Conservation (phyloP, 306 rosid species). For the Gastrolobium bilobum region DNA sequence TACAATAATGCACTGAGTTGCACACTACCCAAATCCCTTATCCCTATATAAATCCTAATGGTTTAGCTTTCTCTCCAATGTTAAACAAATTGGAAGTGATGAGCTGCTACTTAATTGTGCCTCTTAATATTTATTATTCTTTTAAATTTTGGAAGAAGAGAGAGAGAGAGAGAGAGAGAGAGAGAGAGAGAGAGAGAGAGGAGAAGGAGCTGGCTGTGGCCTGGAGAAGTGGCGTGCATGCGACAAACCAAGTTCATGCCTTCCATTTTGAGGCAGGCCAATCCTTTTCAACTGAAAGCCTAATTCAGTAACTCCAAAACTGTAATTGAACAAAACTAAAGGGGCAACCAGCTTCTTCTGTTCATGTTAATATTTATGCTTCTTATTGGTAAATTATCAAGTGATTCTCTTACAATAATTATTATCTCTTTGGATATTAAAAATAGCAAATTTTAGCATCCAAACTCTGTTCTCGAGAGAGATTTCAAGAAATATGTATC, state of each 20-base stretch:
- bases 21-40: too few relatives aligned
- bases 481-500: neutral
- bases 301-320: neutral
- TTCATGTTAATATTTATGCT: slow-evolving; percentile 7
- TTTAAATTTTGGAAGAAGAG: neutral
- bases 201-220: neutral
- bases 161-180: neutral
- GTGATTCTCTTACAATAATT: neutral
- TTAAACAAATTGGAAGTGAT: neutral
- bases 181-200: neutral
- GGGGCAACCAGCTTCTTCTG: neutral
- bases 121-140: neutral
- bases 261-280: slow-evolving; percentile 33
- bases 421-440: neutral
- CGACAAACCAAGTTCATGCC: neutral
- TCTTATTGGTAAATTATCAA: neutral
- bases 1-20: too few relatives aligned
- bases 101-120: too few relatives aligned
- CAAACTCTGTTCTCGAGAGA: neutral
- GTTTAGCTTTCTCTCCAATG: too few relatives aligned
- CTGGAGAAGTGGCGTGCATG: slow-evolving; percentile 1
- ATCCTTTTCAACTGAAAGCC: slow-evolving; percentile 31
- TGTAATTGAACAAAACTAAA: neutral
- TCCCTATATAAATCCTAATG: too few relatives aligned
- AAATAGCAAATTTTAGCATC: neutral